These are phyloP conservation scores for Saxispiralis lemnorum DNA, from an alignment of 495 filamentous ascomycete species.

Conservation along the genomic window DNA sequence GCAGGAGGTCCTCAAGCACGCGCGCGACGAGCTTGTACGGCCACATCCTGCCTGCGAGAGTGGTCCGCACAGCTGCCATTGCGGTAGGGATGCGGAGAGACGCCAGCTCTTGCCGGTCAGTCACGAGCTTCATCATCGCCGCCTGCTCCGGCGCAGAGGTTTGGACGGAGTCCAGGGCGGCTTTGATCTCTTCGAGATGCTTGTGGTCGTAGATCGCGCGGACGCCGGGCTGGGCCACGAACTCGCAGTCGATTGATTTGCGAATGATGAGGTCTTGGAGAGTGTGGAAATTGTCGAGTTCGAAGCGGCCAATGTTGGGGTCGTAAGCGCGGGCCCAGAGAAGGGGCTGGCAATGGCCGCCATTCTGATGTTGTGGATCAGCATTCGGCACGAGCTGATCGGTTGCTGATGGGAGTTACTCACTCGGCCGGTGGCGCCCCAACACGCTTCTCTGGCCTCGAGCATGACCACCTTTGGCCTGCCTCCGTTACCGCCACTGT, in stretches of 20 bases:
- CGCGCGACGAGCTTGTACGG: slow-evolving; percentile 64
- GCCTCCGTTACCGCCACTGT: slow-evolving; percentile 4
- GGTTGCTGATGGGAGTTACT: slow-evolving; percentile 12
- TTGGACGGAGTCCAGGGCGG: slow-evolving; percentile 27
- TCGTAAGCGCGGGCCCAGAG: slow-evolving; percentile 34
- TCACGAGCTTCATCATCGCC: slow-evolving; percentile 20
- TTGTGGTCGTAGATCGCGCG: slow-evolving; percentile 35
- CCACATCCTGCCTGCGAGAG: slow-evolving; percentile 40
- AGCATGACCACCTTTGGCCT: slow-evolving; percentile 44
- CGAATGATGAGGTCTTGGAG: slow-evolving; percentile 34
- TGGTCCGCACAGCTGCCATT: slow-evolving; percentile 26
- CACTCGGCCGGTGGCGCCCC: slow-evolving; percentile 61
- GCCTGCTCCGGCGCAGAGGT: slow-evolving; percentile 35
- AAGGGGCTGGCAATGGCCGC: slow-evolving; percentile 54
- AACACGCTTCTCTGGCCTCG: slow-evolving; percentile 63
- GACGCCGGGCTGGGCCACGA: slow-evolving; percentile 31
- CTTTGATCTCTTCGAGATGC: slow-evolving; percentile 29
- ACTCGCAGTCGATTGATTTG: slow-evolving; percentile 45
- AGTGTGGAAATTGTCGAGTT: slow-evolving; percentile 39
- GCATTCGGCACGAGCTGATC: not conserved
- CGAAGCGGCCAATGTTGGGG: slow-evolving; percentile 37
- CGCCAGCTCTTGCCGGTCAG: slow-evolving; percentile 17
- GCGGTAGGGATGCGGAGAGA: slow-evolving; percentile 29
- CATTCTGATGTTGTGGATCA: slow-evolving; percentile 32
- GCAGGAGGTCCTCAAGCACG: slow-evolving; percentile 40